Evolutionary conservation across 805 yeast species (phyloP), one percentile per base, ranked within the genome.

Genomic region (Saturnispora serradocipensis): DNA sequence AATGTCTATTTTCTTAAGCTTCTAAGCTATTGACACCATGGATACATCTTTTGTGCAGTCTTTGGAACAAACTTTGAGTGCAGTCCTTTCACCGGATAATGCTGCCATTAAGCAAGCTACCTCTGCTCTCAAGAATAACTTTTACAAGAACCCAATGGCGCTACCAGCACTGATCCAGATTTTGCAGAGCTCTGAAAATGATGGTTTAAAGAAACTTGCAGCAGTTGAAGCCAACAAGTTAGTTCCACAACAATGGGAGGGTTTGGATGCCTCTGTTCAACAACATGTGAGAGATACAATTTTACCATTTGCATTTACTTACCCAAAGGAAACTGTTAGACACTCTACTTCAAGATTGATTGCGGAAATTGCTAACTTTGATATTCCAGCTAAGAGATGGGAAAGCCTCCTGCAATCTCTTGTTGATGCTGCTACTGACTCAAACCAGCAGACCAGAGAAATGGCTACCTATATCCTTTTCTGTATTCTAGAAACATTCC

Each of bases 191-290:
- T 81, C 83, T 59, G 70, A 75, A 40, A 82, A 82, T 61, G 84
- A 78, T 57, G 86, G 86, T 61, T 66, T 90, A 59, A 85, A 87
- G 62, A 96, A 89, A 69, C 75, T 93, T 55, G 95, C 97, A n/a
- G 95, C 97, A 55, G 96, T 93, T 56, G 99, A 93, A 72, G 88
- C 90, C 40, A 82, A 96, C 71, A 93, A 93, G 68, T 78, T 86
- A 63, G 80, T 90, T 39, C 64, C 75, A 49, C 73, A 76, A 57
- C 82, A 81, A 63, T 93, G 98, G 98, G 73, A 69, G 39, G 57
- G 61, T 5, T 68, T 76, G 42, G 77, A 75, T 58, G 79, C 67
- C 22, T 55, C 72, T 7, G 64, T 77, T 50, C 81, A 82, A 68
- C 72, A 74, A 42, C 75, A 76, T 52, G 82, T 93, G 65, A 82